phyloP scores from a whole-genome alignment of 495 filamentous ascomycete genomes.

The Neurospora sp. region DNA sequence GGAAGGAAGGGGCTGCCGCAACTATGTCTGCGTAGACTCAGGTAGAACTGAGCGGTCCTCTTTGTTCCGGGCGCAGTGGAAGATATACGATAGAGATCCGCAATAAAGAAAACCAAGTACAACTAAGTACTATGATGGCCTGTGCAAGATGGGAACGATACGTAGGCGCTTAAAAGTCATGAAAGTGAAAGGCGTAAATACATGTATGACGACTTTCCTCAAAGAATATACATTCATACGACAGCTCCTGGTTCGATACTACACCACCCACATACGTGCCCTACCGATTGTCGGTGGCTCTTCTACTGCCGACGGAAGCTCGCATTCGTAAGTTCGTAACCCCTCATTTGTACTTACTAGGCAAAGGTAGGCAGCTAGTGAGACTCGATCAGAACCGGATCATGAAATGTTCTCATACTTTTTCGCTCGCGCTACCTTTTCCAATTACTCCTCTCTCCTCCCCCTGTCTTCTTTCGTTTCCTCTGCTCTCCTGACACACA shows the following conservation, averaged over 20 bases:
- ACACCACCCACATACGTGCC: neutral
- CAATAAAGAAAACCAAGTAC: neutral
- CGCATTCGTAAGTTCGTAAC: neutral
- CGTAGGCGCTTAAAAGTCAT: neutral
- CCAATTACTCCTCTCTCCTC: too few species aligned
- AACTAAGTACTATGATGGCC: neutral
- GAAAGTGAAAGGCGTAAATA: too few species aligned
- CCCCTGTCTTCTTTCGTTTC: too few species aligned
- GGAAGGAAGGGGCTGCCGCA: neutral
- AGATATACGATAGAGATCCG: neutral
- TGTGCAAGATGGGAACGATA: neutral
- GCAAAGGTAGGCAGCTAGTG: neutral
- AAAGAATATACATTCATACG: too few species aligned
- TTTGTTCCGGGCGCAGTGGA: neutral
- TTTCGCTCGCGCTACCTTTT: neutral
- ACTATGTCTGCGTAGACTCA: neutral
- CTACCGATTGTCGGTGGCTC: neutral
- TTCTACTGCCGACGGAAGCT: neutral
- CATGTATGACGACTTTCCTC: too few species aligned
- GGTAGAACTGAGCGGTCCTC: neutral
- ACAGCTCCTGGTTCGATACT: neutral
- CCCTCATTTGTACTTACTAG: neutral
- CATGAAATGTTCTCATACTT: neutral
- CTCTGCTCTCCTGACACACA: neutral
- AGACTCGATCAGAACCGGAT: neutral